These are phyloP conservation scores for Edaphochlamys debaryana DNA, from an alignment of 139 green algal genomes.

Conservation along the genomic window DNA sequence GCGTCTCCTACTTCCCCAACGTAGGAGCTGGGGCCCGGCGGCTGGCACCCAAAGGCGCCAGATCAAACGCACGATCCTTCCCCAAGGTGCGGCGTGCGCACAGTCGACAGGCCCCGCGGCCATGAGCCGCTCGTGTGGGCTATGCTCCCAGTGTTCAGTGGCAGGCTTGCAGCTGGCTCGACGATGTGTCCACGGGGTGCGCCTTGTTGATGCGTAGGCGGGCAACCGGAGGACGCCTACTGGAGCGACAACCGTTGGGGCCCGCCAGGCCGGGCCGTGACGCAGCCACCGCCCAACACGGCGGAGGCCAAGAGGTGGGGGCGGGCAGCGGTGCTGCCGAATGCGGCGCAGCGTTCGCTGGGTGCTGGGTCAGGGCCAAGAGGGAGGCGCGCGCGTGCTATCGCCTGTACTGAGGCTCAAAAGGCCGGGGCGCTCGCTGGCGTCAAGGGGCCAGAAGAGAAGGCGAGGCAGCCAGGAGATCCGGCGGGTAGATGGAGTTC, in stretches of 20 bases:
- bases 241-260: slow-evolving; percentile 61
- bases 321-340: background rate
- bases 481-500: no score
- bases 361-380: background rate
- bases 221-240: slow-evolving; percentile 39
- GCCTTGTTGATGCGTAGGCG: background rate
- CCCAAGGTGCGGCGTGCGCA: background rate
- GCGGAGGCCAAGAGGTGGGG: slow-evolving; percentile 35
- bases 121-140: no score
- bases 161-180: no score
- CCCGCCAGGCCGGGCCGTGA: background rate
- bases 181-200: no score
- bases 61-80: slow-evolving; percentile 38
- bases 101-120: no score
- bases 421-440: no score
- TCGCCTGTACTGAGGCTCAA: no score
- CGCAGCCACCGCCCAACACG: background rate
- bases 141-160: no score
- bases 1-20: no score
- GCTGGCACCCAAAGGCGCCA: background rate
- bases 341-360: background rate
- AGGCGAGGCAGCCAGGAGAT: no score
- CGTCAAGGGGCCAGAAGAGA: no score
- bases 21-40: background rate
- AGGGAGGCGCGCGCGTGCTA: no score